Percentiles rank a stretch among this genome's conserved stretches.
Conservation (phyloP, 1,284 basidiomycete genomes). For the Rhodotorula sp. region DNA sequence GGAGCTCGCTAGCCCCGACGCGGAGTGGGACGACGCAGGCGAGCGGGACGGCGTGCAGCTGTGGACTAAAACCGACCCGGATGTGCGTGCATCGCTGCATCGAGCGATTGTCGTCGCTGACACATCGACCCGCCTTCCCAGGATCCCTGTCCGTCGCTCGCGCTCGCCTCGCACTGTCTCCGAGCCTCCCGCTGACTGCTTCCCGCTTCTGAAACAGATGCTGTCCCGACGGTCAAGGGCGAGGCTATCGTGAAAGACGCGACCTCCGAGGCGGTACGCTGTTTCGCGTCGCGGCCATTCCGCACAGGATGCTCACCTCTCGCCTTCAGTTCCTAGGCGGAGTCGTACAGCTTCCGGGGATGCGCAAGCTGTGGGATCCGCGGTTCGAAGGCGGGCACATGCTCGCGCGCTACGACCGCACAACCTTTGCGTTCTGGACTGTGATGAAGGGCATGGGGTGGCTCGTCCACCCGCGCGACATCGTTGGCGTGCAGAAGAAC, state of each 20-base stretch:
- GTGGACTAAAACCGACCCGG: slow-evolving; percentile 24
- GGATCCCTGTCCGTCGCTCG: slow-evolving; percentile 10
- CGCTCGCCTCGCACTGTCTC: too few relatives aligned
- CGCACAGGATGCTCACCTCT: too few relatives aligned
- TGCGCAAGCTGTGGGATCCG: slow-evolving; percentile 36
- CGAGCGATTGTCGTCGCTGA: neutral
- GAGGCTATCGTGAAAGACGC: slow-evolving; percentile 20
- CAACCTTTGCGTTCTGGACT: slow-evolving; percentile 25
- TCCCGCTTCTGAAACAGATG: slow-evolving; percentile 10
- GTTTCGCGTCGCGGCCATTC: neutral
- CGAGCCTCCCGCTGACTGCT: too few relatives aligned
- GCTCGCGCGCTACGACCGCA: slow-evolving; percentile 20
- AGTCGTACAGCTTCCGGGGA: slow-evolving; percentile 24
- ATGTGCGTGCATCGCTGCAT: slow-evolving; percentile 6
- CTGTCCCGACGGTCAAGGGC: slow-evolving; percentile 36
- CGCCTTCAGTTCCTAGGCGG: slow-evolving; percentile 26
- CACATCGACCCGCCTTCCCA: neutral
- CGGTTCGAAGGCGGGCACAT: slow-evolving; percentile 31
- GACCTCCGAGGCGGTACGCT: slow-evolving; percentile 19
- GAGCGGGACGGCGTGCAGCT: slow-evolving; percentile 33
- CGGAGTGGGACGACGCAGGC: slow-evolving; percentile 32
- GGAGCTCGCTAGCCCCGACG: slow-evolving; percentile 21
- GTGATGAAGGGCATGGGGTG: slow-evolving; percentile 31
- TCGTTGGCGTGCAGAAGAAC: slow-evolving; percentile 34
- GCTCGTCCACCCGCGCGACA: slow-evolving; percentile 35